Conservation (phyloP, 208 protist species). For the Herpetomonas samuelpessoai region DNA sequence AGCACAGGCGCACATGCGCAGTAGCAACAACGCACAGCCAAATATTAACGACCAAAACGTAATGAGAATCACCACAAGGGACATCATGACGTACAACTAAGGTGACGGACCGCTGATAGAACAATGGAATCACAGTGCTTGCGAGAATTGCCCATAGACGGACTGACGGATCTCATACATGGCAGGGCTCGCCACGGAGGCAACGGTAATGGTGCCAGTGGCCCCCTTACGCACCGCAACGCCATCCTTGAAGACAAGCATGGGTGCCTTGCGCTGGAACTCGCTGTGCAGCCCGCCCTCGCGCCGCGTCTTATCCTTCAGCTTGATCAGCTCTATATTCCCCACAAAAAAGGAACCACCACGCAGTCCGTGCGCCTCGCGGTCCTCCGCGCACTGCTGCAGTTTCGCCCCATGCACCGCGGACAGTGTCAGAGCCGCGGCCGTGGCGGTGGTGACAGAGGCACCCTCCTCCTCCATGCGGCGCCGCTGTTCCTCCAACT, state of each 20-base stretch:
- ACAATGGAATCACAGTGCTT: conserved; percentile 68
- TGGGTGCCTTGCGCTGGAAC: conserved; percentile 69
- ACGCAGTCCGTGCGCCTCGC: conserved; percentile 47
- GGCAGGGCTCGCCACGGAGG: conserved; percentile 70
- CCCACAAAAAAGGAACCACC: conserved; percentile 86
- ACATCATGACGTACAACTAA: too few species aligned
- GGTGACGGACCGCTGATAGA: too few species aligned
- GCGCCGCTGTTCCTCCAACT: not conserved
- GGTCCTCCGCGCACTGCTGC: conserved; percentile 57
- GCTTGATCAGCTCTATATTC: conserved; percentile 52
- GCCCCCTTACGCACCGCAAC: conserved; percentile 73
- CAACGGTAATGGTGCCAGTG: conserved; percentile 71
- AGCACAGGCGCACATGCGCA: too few species aligned
- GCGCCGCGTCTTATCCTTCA: conserved; percentile 52
- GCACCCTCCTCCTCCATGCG: conserved; percentile 26
- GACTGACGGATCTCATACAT: conserved; percentile 69
- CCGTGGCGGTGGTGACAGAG: conserved; percentile 24
- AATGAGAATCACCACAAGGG: too few species aligned
- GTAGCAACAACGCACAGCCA: too few species aligned
- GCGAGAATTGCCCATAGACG: conserved; percentile 80
- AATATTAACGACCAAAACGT: too few species aligned
- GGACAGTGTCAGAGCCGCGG: conserved; percentile 33
- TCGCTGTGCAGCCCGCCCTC: conserved; percentile 62
- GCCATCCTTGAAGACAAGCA: conserved; percentile 81
- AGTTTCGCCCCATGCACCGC: conserved; percentile 37